phyloP scores from a whole-genome alignment of 352 stramenopile genomes.

The Plasmopara halstedii region DNA sequence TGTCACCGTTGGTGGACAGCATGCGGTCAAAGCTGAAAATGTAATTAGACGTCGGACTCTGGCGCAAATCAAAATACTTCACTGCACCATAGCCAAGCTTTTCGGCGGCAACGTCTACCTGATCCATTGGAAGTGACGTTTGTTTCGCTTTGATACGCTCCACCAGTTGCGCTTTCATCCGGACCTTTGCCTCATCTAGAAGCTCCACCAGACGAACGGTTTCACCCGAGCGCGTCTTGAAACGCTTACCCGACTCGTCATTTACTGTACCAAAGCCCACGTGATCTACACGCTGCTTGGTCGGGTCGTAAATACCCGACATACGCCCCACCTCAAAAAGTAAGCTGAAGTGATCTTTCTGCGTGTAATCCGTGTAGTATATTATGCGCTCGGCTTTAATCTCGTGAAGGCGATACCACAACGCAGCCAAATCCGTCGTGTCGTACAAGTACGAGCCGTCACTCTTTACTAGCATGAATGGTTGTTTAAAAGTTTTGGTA shows the following conservation, averaged over 20 bases:
- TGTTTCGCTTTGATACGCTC: slow-evolving; percentile 90
- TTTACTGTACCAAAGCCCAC: slow-evolving; percentile 84
- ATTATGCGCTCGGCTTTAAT: slow-evolving; percentile 76
- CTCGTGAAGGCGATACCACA: slow-evolving; percentile 82
- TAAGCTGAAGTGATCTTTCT: slow-evolving; percentile 84
- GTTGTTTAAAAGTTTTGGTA: slow-evolving; percentile 85
- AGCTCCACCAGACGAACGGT: slow-evolving; percentile 98
- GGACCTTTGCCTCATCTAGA: slow-evolving; percentile 94
- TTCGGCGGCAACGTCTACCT: slow-evolving; percentile 91
- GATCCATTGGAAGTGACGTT: slow-evolving; percentile 78
- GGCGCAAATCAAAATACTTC: slow-evolving; percentile 99
- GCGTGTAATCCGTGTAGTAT: slow-evolving; percentile 85
- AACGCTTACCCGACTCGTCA: slow-evolving; percentile 87
- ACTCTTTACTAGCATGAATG: slow-evolving; percentile 81
- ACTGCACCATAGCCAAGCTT: slow-evolving; percentile 98
- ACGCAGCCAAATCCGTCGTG: slow-evolving; percentile 79
- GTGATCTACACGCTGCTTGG: slow-evolving; percentile 80
- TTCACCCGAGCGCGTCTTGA: slow-evolving; percentile 98
- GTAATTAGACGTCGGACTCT: slow-evolving; percentile 98
- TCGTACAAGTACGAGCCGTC: slow-evolving; percentile 82
- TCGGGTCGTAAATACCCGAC: slow-evolving; percentile 67
- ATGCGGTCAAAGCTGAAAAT: slow-evolving; percentile 99
- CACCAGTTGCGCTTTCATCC: slow-evolving; percentile 91
- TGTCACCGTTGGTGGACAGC: slow-evolving; percentile 99
- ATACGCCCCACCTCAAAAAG: slow-evolving; percentile 77